phyloP scores from a whole-genome alignment of 345 rosid species.

The Erysimum cheiranthoides region DNA sequence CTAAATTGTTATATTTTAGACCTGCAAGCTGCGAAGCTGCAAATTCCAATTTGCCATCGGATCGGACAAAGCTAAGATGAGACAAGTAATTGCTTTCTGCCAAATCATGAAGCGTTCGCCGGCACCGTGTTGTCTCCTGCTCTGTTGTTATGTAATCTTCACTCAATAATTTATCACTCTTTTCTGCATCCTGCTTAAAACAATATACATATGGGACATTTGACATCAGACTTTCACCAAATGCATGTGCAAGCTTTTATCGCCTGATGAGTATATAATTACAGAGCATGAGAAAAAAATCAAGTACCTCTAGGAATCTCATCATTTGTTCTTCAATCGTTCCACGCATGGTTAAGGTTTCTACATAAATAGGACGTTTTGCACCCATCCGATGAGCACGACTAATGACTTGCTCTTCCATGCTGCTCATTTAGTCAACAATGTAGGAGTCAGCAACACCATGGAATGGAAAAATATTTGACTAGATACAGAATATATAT shows the following conservation, averaged over 20 bases:
- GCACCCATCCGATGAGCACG: constrained; percentile 98
- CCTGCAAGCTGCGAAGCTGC: constrained; percentile 9
- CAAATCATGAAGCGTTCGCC: constrained; percentile 82
- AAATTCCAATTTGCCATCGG: constrained; percentile 30
- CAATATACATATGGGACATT: constrained; percentile 26
- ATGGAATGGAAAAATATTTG: constrained; percentile 3
- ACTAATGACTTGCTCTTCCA: constrained; percentile 97
- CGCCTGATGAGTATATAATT: constrained; percentile 20
- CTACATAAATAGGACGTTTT: constrained; percentile 79
- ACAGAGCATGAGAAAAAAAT: neutral
- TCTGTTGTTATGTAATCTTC: constrained; percentile 55
- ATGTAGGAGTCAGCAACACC: constrained; percentile 25
- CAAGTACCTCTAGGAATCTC: constrained; percentile 72
- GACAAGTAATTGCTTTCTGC: constrained; percentile 84
- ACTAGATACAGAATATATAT: constrained; percentile 12
- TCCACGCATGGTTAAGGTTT: constrained; percentile 89
- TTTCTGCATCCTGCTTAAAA: constrained; percentile 65
- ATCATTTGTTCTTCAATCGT: constrained; percentile 95
- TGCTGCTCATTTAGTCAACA: constrained; percentile 52
- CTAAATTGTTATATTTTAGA: neutral
- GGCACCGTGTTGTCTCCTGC: constrained; percentile 48
- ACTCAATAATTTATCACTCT: constrained; percentile 57
- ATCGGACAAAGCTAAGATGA: constrained; percentile 69
- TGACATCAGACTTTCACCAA: constrained; percentile 23
- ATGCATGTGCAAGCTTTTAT: constrained; percentile 3